phyloP scores from a whole-genome alignment of 768 basidiomycete species.

The Piloderma croceum region DNA sequence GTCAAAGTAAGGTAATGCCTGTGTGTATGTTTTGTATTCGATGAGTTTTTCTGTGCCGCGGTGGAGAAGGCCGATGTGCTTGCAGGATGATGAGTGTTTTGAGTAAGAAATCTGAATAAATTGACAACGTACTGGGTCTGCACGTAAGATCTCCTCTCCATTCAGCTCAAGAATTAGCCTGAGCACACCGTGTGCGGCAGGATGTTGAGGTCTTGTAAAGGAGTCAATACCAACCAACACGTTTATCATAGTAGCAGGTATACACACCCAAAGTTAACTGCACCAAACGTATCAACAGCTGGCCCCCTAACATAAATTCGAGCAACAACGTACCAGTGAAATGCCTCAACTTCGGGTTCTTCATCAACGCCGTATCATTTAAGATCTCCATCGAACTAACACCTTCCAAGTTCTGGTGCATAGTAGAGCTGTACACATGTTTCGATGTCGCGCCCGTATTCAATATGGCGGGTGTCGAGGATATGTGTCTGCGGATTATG shows the following conservation, averaged over 20 bases:
- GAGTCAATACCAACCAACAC: slow-evolving; percentile 2
- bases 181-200: slow-evolving; percentile 97
- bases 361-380: slow-evolving; percentile 61
- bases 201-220: slow-evolving; percentile 80
- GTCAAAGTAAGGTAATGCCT: slow-evolving; percentile 98
- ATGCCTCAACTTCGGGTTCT: slow-evolving; percentile 82
- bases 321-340: slow-evolving; percentile 68
- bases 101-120: background rate
- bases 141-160: slow-evolving; percentile 89
- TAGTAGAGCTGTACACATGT: background rate
- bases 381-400: slow-evolving; percentile 77
- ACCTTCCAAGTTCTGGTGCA: slow-evolving; percentile 83
- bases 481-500: slow-evolving; percentile 22
- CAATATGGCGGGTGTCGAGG: slow-evolving; percentile 29
- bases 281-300: slow-evolving; percentile 1
- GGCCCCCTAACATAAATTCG: background rate
- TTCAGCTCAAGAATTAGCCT: slow-evolving; percentile 96
- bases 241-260: slow-evolving; percentile 1
- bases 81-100: slow-evolving; percentile 6
- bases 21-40: slow-evolving; percentile 97
- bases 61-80: slow-evolving; percentile 95
- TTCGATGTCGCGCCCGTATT: background rate
- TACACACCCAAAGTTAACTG: slow-evolving; percentile 87
- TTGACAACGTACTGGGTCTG: slow-evolving; percentile 61
- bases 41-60: slow-evolving; percentile 98